Evolutionary conservation across 2,329 filamentous ascomycete genomes (phyloP).

Genomic region (Xylaria sp.): DNA sequence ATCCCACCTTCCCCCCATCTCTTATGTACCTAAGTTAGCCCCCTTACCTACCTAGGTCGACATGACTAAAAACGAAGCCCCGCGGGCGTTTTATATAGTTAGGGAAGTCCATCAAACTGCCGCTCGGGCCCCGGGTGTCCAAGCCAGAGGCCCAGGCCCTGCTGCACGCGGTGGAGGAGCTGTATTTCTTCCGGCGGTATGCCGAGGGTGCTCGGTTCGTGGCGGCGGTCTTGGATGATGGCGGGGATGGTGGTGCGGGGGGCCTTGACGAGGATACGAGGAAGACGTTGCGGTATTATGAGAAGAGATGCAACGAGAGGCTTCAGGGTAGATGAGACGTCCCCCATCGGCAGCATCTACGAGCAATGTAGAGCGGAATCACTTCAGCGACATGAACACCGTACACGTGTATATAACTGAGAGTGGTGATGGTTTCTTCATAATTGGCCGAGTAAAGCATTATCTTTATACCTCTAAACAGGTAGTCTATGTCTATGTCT

Average conservation of each 20-base stretch:
- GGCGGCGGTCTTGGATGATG: slow-evolving; percentile 36
- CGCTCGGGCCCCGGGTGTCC: slow-evolving; percentile 40
- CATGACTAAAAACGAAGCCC: no score
- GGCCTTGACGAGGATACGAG: slow-evolving; percentile 49
- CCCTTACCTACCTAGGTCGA: no score
- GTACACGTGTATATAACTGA: no score
- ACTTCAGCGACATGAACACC: no score
- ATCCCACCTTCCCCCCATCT: background rate
- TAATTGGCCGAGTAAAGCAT: slow-evolving; percentile 11
- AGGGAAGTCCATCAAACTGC: slow-evolving; percentile 45
- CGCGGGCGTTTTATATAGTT: slow-evolving; percentile 42
- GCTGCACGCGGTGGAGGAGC: slow-evolving; percentile 59
- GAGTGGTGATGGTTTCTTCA: background rate
- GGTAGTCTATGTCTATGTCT: slow-evolving; percentile 11
- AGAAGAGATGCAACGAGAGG: slow-evolving; percentile 44
- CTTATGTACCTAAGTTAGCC: background rate
- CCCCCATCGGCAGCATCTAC: background rate
- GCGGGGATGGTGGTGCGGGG: slow-evolving; percentile 27
- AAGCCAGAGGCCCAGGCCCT: slow-evolving; percentile 55
- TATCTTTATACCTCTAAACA: slow-evolving; percentile 13
- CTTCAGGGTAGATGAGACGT: slow-evolving; percentile 6
- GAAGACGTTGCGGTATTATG: slow-evolving; percentile 46
- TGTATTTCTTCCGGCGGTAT: slow-evolving; percentile 57
- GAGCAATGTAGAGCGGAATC: no score
- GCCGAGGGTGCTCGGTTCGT: slow-evolving; percentile 49